Evolutionary conservation across 306 rosid species (phyloP).

Genomic region (Cucurbita ficifolia): DNA sequence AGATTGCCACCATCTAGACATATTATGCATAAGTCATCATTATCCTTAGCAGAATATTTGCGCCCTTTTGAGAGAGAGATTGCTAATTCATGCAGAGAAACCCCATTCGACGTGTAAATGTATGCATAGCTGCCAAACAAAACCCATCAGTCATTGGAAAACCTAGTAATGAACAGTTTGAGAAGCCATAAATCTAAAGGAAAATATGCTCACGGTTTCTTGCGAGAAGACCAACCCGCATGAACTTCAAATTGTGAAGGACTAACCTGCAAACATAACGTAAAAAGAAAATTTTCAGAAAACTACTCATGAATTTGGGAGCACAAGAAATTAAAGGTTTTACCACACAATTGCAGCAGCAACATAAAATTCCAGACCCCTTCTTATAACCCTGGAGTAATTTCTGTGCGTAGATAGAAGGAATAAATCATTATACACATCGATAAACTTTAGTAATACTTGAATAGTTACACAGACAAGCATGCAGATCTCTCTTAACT

Average conservation of each 20-base stretch:
- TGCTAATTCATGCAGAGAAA: constrained; percentile 87
- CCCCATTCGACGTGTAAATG: constrained; percentile 88
- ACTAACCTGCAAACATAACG: constrained; percentile 60
- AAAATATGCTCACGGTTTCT: constrained; percentile 73
- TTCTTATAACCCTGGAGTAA: constrained; percentile 84
- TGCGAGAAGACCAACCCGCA: constrained; percentile 96
- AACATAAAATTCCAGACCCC: constrained; percentile 74
- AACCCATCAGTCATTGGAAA: constrained; percentile 12
- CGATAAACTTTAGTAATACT: neutral
- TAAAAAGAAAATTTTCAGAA: constrained; percentile 4
- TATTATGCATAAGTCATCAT: constrained; percentile 81
- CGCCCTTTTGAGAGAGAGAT: constrained; percentile 80
- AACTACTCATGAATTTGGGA: constrained; percentile 4
- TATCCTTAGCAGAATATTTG: constrained; percentile 63
- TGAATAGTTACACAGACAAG: constrained; percentile 8
- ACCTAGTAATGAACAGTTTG: constrained; percentile 8
- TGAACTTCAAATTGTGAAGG: constrained; percentile 94
- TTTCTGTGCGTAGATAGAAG: constrained; percentile 45
- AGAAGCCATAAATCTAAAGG: constrained; percentile 16
- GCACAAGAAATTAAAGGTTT: constrained; percentile 12
- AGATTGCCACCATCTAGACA: constrained; percentile 95
- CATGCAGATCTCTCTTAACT: constrained; percentile 14
- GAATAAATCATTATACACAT: constrained; percentile 6
- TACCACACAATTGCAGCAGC: constrained; percentile 87
- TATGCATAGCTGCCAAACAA: constrained; percentile 74